Percentiles rank a stretch among this genome's conserved stretches.
phyloP scores from a whole-genome alignment of 768 basidiomycete genomes.

The Mycena galopus region DNA sequence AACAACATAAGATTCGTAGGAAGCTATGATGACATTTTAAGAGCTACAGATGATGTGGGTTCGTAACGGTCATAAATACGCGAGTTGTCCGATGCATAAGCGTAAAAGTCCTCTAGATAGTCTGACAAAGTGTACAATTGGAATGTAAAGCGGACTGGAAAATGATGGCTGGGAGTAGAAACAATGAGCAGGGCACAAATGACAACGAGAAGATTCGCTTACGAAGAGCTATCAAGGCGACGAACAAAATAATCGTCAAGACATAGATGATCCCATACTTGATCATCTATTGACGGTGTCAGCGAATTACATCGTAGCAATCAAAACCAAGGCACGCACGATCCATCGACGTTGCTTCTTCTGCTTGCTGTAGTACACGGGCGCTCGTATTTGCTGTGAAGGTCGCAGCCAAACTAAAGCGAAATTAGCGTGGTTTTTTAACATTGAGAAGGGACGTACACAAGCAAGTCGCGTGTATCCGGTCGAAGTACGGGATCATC shows the following conservation, averaged over 20 bases:
- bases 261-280: slow-evolving; percentile 88
- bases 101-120: slow-evolving; percentile 13
- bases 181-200: slow-evolving; percentile 27
- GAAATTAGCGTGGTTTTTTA: slow-evolving; percentile 35
- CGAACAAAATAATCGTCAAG: slow-evolving; percentile 74
- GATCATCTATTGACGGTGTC: slow-evolving; percentile 66
- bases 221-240: slow-evolving; percentile 84
- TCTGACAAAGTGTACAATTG: slow-evolving; percentile 75
- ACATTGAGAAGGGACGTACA: slow-evolving; percentile 68
- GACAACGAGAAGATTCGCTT: slow-evolving; percentile 47
- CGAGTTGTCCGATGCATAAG: slow-evolving; percentile 18
- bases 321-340: slow-evolving; percentile 58
- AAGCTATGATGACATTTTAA: slow-evolving; percentile 23
- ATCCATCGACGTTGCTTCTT: slow-evolving; percentile 92
- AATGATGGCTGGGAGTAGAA: slow-evolving; percentile 60
- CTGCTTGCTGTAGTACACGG: slow-evolving; percentile 91
- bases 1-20: slow-evolving; percentile 12
- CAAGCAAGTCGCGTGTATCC: slow-evolving; percentile 89
- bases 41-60: slow-evolving; percentile 23
- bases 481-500: slow-evolving; percentile 92
- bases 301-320: slow-evolving; percentile 5
- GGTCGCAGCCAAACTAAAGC: slow-evolving; percentile 91
- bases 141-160: slow-evolving; percentile 73
- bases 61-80: slow-evolving; percentile 34
- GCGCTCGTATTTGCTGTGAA: slow-evolving; percentile 93